These are phyloP conservation scores for Cucumis sativus DNA, from an alignment of 306 rosid species.

Conservation along the genomic window Cucumber_9930_V3 NC_026656.2:1262001-1262500, in stretches of 20 bases:
- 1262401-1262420: conserved; percentile 17
- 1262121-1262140: not conserved
- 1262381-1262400: conserved; percentile 51
- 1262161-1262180: not conserved
- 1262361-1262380: conserved; percentile 9
- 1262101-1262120: not conserved
- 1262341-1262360: conserved; percentile 14
- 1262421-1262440: conserved; percentile 32
- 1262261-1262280: conserved; percentile 25
- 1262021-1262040: conserved; percentile 1
- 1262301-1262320: conserved; percentile 17
- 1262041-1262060: not conserved
- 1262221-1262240: conserved; percentile 34
- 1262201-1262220: not conserved
- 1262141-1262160: not conserved
- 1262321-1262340: conserved; percentile 18
- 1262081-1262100: not conserved
- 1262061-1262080: not conserved
- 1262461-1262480: conserved; percentile 57
- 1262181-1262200: not conserved
- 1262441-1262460: conserved; percentile 71
- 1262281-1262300: conserved; percentile 25
- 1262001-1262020: not conserved
- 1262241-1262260: conserved; percentile 40
- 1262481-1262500: conserved; percentile 59